Base-by-base conservation (phyloP, 345 rosid genomes). In the Dimocarpus longan region DNA sequence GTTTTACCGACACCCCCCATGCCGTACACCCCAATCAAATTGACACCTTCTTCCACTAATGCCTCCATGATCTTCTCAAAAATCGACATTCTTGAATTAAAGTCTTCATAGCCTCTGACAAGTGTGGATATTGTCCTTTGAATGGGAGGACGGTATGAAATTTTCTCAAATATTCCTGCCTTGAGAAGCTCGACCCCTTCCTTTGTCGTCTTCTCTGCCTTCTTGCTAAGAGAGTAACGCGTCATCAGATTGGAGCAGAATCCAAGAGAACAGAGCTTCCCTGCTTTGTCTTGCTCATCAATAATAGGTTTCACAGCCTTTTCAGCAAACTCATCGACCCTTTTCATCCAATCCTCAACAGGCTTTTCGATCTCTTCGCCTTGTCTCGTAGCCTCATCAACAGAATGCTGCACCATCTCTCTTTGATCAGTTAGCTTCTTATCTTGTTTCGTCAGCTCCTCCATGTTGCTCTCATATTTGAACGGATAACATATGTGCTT, bases 1-100 rank as follows among this genome's bases (percentile, higher is more conserved):
- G 63, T 78, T 54, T 78, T 82, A 15, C 84, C 79, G 18, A 78
- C 54, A 6, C 84, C 79, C 0, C 71, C 19, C 26, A 26, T 16
- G 2, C 84, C 79, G 1, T 50, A 43, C 10, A 82, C 37, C 6
- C 81, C 84, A 62, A 82, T 73, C 16, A 50, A 24, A 19, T 68
- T 28, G 56, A 78, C 10, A 11, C 18, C 18, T 8, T 18, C 48
- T n/a, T 77, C 68, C 22, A 43, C 59, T 46, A 77, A 15, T 50
- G 48, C 13, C 56, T 73, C 48, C 16, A 74, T 9, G 21, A 43
- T 21, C 0, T 68, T 56, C 18, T 12, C 8, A 5, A 21, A n/a
- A n/a, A 69, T 0, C 26, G n/a, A 6, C 42, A 0, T 50, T 24
- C 59, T 70, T 13, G 73, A 70, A 7, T 13, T 39, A 24, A 70